Evolutionary conservation across 768 basidiomycete species (phyloP).

Genomic region (Gloeopeniophorella convolvens): DNA sequence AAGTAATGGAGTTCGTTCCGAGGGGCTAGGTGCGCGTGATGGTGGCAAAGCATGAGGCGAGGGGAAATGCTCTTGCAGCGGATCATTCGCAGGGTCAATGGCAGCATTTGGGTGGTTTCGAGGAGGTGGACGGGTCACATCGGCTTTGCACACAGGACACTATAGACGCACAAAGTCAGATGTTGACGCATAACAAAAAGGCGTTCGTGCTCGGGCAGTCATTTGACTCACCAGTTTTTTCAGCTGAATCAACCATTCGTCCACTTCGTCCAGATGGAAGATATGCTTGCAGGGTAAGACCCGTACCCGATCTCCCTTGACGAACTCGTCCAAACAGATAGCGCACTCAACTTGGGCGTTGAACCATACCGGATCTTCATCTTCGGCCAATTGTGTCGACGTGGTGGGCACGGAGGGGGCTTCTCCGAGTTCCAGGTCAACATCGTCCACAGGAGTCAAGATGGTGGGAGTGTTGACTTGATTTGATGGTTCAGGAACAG

Average conservation of each 20-base stretch:
- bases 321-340: constrained; percentile 86
- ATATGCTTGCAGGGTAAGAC: constrained; percentile 93
- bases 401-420: constrained; percentile 16
- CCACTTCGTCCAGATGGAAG: constrained; percentile 88
- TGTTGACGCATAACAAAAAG: constrained; percentile 3
- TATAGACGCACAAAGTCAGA: constrained; percentile 26
- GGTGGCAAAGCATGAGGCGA: background rate
- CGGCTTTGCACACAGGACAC: constrained; percentile 92
- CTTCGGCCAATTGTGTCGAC: constrained; percentile 21
- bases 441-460: constrained; percentile 9
- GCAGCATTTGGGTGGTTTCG: constrained; percentile 20
- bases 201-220: constrained; percentile 5
- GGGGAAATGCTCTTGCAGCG: background rate
- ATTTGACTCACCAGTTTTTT: constrained; percentile 75
- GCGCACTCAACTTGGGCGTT: constrained; percentile 83
- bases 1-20: constrained; percentile 15
- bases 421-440: constrained; percentile 18
- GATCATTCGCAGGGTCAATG: background rate
- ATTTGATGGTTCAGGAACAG: constrained; percentile 5
- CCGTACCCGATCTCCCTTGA: constrained; percentile 81
- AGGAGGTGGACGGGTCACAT: constrained; percentile 65
- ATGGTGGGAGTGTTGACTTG: background rate
- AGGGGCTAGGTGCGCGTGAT: constrained; percentile 9
- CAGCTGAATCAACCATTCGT: constrained; percentile 86
- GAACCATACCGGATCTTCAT: constrained; percentile 60